phyloP scores from a whole-genome alignment of 305 asterid genomes.

The Fraxinus ornus region DNA sequence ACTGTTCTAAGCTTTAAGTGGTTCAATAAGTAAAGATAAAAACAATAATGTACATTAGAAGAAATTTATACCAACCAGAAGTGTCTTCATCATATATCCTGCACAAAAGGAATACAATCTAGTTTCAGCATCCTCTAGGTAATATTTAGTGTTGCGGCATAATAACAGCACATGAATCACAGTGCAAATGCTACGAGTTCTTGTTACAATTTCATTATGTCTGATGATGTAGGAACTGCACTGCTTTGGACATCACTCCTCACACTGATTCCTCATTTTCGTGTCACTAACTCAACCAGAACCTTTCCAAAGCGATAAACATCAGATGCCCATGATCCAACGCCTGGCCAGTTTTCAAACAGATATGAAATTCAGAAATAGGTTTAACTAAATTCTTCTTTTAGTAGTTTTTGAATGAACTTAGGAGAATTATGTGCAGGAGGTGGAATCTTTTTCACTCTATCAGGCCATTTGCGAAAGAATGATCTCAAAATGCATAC shows the following conservation, averaged over 20 bases:
- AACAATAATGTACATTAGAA: not conserved
- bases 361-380: not conserved
- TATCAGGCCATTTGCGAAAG: not conserved
- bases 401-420: not conserved
- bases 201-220: not conserved
- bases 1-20: not conserved
- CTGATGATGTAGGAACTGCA: not conserved
- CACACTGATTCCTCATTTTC: constrained; percentile 44
- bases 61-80: constrained; percentile 33
- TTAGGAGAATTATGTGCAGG: not conserved
- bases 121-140: not conserved
- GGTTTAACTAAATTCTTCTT: not conserved
- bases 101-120: constrained; percentile 21
- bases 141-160: not conserved
- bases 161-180: not conserved
- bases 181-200: not conserved
- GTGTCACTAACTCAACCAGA: constrained; percentile 38
- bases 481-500: not conserved
- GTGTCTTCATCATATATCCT: constrained; percentile 44
- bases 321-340: constrained; percentile 42
- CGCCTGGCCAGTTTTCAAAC: constrained; percentile 26
- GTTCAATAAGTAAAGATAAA: not conserved
- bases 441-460: not conserved
- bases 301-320: constrained; percentile 51
- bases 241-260: constrained; percentile 28